phyloP scores from a whole-genome alignment of 768 basidiomycete species.

The Leccinum disarticulatum region DNA sequence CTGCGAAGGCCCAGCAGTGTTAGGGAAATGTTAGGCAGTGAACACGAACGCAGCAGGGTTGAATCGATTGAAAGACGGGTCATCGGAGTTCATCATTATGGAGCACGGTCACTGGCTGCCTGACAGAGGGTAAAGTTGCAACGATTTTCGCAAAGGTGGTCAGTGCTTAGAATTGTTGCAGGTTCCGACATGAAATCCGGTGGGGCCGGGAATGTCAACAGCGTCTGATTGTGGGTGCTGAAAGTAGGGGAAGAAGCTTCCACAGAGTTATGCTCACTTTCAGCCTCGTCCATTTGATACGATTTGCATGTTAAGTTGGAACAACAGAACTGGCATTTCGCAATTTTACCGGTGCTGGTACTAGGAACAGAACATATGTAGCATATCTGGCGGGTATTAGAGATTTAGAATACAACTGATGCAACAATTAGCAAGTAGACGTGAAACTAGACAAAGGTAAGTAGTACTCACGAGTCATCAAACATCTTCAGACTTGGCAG shows the following conservation, averaged over 20 bases:
- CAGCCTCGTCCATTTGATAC: no score
- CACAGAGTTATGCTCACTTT: no score
- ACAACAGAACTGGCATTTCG: neutral
- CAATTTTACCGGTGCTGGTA: neutral
- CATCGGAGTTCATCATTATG: no score
- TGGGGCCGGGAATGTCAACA: neutral
- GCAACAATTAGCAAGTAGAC: neutral
- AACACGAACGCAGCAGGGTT: constrained; percentile 15
- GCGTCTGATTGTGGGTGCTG: neutral
- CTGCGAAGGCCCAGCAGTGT: constrained; percentile 8
- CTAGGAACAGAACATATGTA: neutral
- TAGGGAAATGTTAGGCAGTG: neutral
- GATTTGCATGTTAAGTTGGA: no score
- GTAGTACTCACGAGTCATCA: constrained; percentile 1
- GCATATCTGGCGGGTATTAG: neutral
- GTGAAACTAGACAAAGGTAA: neutral
- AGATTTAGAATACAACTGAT: neutral
- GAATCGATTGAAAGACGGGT: constrained; percentile 5
- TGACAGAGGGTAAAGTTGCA: constrained; percentile 5
- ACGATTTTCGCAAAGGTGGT: constrained; percentile 13
- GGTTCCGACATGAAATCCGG: constrained; percentile 8
- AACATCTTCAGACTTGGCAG: neutral
- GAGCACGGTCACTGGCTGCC: no score
- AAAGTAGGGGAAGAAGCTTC: neutral
- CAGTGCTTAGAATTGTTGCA: constrained; percentile 1